Evolutionary conservation across 306 rosid species (phyloP).

Genomic region (Castanea crenata): DNA sequence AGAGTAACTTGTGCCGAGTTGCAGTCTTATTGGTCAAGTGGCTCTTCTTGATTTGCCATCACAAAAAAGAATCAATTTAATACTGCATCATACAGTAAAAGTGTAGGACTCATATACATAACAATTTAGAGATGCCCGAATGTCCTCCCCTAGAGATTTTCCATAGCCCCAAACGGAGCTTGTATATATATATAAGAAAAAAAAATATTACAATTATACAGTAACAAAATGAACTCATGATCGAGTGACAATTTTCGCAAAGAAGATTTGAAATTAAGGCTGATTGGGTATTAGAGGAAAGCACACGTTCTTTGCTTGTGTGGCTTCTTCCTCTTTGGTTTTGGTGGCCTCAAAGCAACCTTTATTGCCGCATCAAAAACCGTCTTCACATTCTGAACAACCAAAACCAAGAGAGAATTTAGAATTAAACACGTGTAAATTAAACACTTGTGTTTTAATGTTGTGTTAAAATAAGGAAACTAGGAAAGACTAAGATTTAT

Average conservation of each 20-base stretch:
- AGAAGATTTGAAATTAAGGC: background rate
- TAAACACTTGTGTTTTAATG: background rate
- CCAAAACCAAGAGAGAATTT: background rate
- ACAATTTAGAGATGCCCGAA: background rate
- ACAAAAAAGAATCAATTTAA: background rate
- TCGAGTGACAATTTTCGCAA: background rate
- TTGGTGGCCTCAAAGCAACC: constrained; percentile 33
- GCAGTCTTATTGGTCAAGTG: background rate
- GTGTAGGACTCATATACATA: background rate
- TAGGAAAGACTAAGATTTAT: too few relatives aligned
- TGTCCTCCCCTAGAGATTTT: background rate
- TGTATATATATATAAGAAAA: background rate
- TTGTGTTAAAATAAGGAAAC: too few relatives aligned
- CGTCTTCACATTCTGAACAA: constrained; percentile 33
- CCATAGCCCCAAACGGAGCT: background rate
- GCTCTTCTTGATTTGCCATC: background rate
- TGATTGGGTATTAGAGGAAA: constrained; percentile 10
- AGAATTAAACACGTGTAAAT: background rate
- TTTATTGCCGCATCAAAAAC: constrained; percentile 45
- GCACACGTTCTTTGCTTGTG: constrained; percentile 26
- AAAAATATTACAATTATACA: background rate
- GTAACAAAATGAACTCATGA: background rate
- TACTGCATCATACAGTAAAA: background rate
- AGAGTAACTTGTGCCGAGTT: too few relatives aligned
- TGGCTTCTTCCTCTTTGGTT: constrained; percentile 24